Evolutionary conservation across 1,139 yeast genomes (phyloP).

Genomic region (Hemisphaericaspora xylanilytica): DNA sequence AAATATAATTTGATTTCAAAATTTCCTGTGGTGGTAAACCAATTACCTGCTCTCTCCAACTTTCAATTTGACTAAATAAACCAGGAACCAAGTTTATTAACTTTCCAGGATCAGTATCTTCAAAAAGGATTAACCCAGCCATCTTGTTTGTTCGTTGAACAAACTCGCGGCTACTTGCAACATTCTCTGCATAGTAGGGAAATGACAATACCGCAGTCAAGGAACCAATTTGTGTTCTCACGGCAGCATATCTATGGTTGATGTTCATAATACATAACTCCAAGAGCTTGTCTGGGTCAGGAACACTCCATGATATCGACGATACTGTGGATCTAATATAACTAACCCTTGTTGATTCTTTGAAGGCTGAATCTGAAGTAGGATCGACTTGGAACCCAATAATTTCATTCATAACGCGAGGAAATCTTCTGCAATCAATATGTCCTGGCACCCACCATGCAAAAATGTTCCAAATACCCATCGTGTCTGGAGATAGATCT

Average conservation of each 20-base stretch:
- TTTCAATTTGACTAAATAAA: slow-evolving; percentile 45
- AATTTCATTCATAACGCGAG: slow-evolving; percentile 48
- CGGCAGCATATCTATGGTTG: slow-evolving; percentile 69
- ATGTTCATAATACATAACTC: slow-evolving; percentile 49
- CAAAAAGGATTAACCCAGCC: slow-evolving; percentile 26
- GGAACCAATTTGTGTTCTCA: slow-evolving; percentile 70
- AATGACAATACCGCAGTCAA: slow-evolving; percentile 57
- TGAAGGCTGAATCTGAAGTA: slow-evolving; percentile 62
- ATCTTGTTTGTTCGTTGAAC: slow-evolving; percentile 32
- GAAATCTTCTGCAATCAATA: slow-evolving; percentile 66
- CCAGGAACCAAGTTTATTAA: slow-evolving; percentile 25
- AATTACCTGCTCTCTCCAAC: slow-evolving; percentile 37
- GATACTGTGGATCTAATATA: slow-evolving; percentile 57
- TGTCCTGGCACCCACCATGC: slow-evolving; percentile 73
- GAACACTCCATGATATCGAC: slow-evolving; percentile 58
- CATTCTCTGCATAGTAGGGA: slow-evolving; percentile 52
- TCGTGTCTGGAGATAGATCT: slow-evolving; percentile 74
- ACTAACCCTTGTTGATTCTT: slow-evolving; percentile 61
- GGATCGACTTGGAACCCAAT: slow-evolving; percentile 49
- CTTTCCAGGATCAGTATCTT: slow-evolving; percentile 23
- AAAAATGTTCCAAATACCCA: slow-evolving; percentile 74
- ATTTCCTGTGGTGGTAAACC: slow-evolving; percentile 44
- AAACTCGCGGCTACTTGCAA: slow-evolving; percentile 42
- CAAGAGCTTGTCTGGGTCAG: slow-evolving; percentile 48
- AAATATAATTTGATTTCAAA: slow-evolving; percentile 46